Evolutionary conservation across 2,329 filamentous ascomycete genomes (phyloP), one percentile per base, ranked within the genome.

Genomic region (Magnaporthiopsis rhizophila): DNA sequence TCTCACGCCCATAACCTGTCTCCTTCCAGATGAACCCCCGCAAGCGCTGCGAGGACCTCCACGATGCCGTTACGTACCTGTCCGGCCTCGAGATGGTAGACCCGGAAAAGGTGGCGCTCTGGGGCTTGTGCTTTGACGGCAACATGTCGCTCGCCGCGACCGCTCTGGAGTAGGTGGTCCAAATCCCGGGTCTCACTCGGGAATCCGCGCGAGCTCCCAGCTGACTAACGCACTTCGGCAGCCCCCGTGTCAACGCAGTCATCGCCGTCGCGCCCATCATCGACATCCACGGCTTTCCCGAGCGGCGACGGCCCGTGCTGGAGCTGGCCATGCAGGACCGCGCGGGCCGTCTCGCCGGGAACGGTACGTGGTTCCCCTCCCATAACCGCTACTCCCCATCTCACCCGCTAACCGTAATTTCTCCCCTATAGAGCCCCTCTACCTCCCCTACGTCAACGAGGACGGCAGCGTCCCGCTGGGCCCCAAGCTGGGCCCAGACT

Each of bases 241-340:
- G 36, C 3, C 61, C 36, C 6, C 61, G 61, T 4, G 61, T 62
- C 24, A 30, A 34, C 34, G 38, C 45, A 45, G 61, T 45, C 12
- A 56, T 62, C 45, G 28, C 45, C 61, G 30, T 62, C 28, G 45
- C 36, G 36, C 61, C 61, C 7, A 38, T 38, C 24, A 32, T 24
- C 38, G 38, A 32, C 38, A 50, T 62, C 61, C 61, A 50, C 53
- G 61, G 34, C 59, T 36, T 61, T 34, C 34, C 34, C 11, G 34
- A 36, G 34, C 34, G 34, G 21, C 59, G 36, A n/a, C 59, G 59
- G 7, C 24, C 6, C 34, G 59, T 61, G 32, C 59, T 61, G 21
- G 59, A 24, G 32, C 24, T 38, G 59, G 59, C 59, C 59, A 62
- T 62, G 61, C 61, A 56, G 38, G 61, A 62, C 38, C 24, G 61